phyloP scores from a whole-genome alignment of 2,329 filamentous ascomycete genomes.

The Cylindrodendrum hubeiense region DNA sequence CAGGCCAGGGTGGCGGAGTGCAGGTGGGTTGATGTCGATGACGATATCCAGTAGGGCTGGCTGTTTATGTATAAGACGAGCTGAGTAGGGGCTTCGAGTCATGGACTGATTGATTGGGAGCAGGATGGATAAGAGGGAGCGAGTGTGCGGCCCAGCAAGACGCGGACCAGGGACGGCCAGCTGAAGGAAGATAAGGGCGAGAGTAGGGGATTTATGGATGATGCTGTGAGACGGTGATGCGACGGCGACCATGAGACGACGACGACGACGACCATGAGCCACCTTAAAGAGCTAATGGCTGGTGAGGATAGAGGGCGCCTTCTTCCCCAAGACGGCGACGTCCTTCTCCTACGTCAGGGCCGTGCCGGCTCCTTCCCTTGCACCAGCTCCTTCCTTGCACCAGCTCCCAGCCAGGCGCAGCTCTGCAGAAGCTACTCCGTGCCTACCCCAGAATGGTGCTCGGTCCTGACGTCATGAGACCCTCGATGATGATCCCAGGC shows the following conservation, averaged over 20 bases:
- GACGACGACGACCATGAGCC: constrained; percentile 9
- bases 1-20: constrained; percentile 22
- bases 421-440: constrained; percentile 32
- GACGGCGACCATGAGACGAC: too few species aligned
- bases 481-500: constrained; percentile 41
- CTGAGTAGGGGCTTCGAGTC: background rate
- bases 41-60: constrained; percentile 9
- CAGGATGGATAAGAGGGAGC: background rate
- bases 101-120: background rate
- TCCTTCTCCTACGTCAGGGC: constrained; percentile 36
- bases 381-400: background rate
- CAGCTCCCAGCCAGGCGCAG: constrained; percentile 2
- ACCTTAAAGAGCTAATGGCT: too few species aligned
- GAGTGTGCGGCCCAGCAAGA: background rate
- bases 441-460: constrained; percentile 40
- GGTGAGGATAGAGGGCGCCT: constrained; percentile 25
- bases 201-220: background rate
- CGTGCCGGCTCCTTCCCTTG: constrained; percentile 31
- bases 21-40: constrained; percentile 11
- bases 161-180: too few species aligned
- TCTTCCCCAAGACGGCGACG: constrained; percentile 24
- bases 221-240: constrained; percentile 19
- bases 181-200: constrained; percentile 1
- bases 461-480: constrained; percentile 40
- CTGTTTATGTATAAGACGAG: background rate